Conservation (phyloP, 2,329 filamentous ascomycete genomes). For the Sarocladium brachiariae region DNA sequence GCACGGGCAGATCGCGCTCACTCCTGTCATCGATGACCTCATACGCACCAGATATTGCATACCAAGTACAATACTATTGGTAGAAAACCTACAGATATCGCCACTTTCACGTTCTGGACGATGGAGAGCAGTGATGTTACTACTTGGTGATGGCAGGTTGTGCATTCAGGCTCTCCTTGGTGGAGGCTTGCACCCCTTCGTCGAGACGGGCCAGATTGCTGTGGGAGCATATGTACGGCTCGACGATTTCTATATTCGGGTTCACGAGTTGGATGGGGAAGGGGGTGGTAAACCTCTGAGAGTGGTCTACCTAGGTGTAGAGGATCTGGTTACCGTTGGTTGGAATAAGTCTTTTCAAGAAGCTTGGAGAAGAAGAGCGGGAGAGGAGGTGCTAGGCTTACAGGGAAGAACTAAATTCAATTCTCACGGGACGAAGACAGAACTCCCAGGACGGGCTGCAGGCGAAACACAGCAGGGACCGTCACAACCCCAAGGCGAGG, state of each 20-base stretch:
- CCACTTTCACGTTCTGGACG: conserved; percentile 26
- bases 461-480: conserved; percentile 8
- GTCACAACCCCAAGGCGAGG: neutral
- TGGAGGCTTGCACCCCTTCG: conserved; percentile 39
- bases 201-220: conserved; percentile 36
- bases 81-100: conserved; percentile 36
- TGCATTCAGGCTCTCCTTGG: conserved; percentile 47
- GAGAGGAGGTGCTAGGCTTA: neutral
- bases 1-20: conserved; percentile 13
- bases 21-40: conserved; percentile 40
- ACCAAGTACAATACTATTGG: conserved; percentile 41
- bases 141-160: conserved; percentile 46
- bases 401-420: conserved; percentile 7
- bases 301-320: conserved; percentile 39
- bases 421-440: neutral
- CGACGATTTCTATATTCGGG: conserved; percentile 32
- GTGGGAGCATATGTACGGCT: conserved; percentile 43
- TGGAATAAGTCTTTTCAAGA: conserved; percentile 37
- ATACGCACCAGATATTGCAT: conserved; percentile 40
- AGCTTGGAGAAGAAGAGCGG: conserved; percentile 14
- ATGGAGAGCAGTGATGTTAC: conserved; percentile 39
- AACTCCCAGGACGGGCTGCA: neutral
- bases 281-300: conserved; percentile 9
- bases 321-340: conserved; percentile 38
- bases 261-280: conserved; percentile 13